Evolutionary conservation across 805 yeast species (phyloP).

Genomic region (Tetrapisispora pingtungensis): DNA sequence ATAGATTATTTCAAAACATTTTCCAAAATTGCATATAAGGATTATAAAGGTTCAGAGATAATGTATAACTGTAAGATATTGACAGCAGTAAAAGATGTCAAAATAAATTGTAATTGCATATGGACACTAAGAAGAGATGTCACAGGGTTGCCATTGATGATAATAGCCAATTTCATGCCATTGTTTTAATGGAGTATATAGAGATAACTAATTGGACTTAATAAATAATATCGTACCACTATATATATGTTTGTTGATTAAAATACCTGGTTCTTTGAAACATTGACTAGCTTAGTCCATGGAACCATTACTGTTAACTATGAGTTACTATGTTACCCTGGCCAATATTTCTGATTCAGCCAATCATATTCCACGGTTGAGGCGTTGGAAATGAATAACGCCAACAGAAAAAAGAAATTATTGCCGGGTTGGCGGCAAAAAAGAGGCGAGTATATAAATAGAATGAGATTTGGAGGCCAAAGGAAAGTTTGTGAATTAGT

Average conservation of each 20-base stretch:
- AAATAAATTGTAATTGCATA: slow-evolving; percentile 66
- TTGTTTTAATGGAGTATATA: slow-evolving; percentile 25
- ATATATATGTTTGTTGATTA: too few species aligned
- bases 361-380: neutral
- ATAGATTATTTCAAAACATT: slow-evolving; percentile 82
- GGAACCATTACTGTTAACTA: too few species aligned
- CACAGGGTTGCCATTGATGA: slow-evolving; percentile 95
- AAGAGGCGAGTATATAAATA: too few species aligned
- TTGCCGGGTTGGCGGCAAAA: neutral
- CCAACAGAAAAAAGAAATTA: neutral
- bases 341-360: neutral
- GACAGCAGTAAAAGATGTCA: slow-evolving; percentile 42
- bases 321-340: neutral
- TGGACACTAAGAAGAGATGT: slow-evolving; percentile 94
- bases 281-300: too few species aligned
- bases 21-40: slow-evolving; percentile 80
- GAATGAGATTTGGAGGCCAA: too few species aligned
- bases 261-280: too few species aligned
- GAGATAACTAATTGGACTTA: too few species aligned
- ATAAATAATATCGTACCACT: too few species aligned
- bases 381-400: too few species aligned
- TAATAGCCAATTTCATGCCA: slow-evolving; percentile 87
- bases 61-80: slow-evolving; percentile 77
- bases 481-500: too few species aligned
- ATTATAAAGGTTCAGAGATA: slow-evolving; percentile 78